Evolutionary conservation across 139 green algal species (phyloP), one percentile per base, ranked within the genome.

Genomic region (Spirogloea muscicola): DNA sequence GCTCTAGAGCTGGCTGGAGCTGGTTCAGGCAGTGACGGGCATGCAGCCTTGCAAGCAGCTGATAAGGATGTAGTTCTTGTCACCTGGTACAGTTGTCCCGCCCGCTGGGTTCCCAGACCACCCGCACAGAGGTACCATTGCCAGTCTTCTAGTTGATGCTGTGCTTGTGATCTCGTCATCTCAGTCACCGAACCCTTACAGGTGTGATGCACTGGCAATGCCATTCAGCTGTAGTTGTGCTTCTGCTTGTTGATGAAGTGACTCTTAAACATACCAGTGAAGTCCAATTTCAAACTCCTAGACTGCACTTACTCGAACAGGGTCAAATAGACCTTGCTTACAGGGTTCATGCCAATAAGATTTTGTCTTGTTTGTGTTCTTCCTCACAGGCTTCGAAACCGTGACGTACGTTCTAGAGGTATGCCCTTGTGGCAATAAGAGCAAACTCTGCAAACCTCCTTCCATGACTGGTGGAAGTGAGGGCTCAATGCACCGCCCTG

Each of bases 311-410:
- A 9, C 3, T 34, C 33, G 5, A 4, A 41, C 29, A n/a, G 29
- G 43, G 6, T 61, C 4, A 4, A 7, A 69, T 5, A 46, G 41
- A 51, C 16, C 41, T 41, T 27, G 10, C 9, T 5, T 5, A n/a
- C 5, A 18, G 21, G 27, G n/a, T 72, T 27, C 25, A 3, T 40
- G 4, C 39, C 27, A 36, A 6, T 55, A 38, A 58, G 33, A 3
- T 58, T 5, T 62, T 3, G 3, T 62, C 7, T 61, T 59, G 38
- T 55, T 29, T 58, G 38, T 9, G 10, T 58, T 49, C 9, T 5
- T 33, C 60, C 7, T 49, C 64, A 7, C 80, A 85, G 81, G 81
- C 3, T 81, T 84, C 16, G 81, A 86, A 49, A 86, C 81, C 1
- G 67, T 83, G 25, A 82, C 64, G 3, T 82, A 86, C 40, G 55